Evolutionary conservation across 495 filamentous ascomycete species (phyloP), one percentile per base, ranked within the genome.

Genomic region (Podospora didyma): DNA sequence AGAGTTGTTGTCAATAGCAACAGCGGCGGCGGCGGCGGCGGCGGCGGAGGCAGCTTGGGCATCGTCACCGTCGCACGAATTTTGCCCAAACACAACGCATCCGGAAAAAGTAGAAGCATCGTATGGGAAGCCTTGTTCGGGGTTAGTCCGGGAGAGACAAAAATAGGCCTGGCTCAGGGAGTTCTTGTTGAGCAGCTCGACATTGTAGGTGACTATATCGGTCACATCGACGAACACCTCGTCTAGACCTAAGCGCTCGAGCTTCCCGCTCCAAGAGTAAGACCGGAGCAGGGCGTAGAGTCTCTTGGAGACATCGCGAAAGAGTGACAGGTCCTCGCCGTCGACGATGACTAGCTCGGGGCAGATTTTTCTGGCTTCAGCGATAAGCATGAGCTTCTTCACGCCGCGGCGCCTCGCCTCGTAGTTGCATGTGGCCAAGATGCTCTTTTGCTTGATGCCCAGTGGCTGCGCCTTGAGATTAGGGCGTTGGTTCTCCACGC

Each of bases 341-440:
- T 91, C 81, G 22, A 92, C 82, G 45, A 96, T 85, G 48, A 95
- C 82, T 24, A 96, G 81, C 49, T 95, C 89, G 0, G 92, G 91
- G 63, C 90, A 94, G 53, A 85, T 73, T 61, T 83, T 83, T 69
- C 84, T 89, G 3, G 92, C 93, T 60, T 96, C 89, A 47, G 73
- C 78, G 70, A 96, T 87, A 37, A 89, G 76, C 72, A 92, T 88
- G 26, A 97, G 77, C 74, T 97, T 96, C 71, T 79, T 79, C 39
- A 96, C 77, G 23, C 93, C 93, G 34, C 84, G 75, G 19, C 68
- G 66, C 6, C 93, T 82, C 7, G 93, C 93, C 65, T 88, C 89
- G 68, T 96, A 96, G 72, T 97, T 96, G 79, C 91, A 96, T 4
- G 93, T 97, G 44, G 92, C 92, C 23, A 96, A 82, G 45, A 96